Evolutionary conservation across 2,329 filamentous ascomycete genomes (phyloP).

Genomic region (Sordariomycetes sp.): DNA sequence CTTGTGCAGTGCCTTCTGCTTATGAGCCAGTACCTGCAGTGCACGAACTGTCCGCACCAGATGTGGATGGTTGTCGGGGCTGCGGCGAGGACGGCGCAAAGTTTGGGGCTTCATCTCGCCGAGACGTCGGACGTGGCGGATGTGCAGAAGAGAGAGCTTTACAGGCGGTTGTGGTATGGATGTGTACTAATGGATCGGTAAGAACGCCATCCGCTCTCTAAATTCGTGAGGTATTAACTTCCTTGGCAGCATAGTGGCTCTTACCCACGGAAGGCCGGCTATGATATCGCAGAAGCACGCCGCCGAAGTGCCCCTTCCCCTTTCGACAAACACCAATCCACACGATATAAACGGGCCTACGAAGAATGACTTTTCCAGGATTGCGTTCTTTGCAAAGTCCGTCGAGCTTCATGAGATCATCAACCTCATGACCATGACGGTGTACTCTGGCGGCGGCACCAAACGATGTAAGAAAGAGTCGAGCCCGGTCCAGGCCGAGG

Average conservation of each 20-base stretch:
- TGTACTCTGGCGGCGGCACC: slow-evolving; percentile 13
- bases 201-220: not conserved
- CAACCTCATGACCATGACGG: slow-evolving; percentile 16
- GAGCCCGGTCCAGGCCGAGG: slow-evolving; percentile 4
- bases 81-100: slow-evolving; percentile 34
- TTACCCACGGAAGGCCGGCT: slow-evolving; percentile 22
- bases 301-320: slow-evolving; percentile 16
- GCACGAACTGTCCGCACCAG: slow-evolving; percentile 33
- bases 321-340: not conserved
- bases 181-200: slow-evolving; percentile 27
- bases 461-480: slow-evolving; percentile 1
- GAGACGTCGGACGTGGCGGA: slow-evolving; percentile 19
- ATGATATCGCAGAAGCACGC: slow-evolving; percentile 19
- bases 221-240: not conserved
- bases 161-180: slow-evolving; percentile 22
- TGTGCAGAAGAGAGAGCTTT: slow-evolving; percentile 14
- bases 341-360: not conserved
- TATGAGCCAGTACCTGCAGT: slow-evolving; percentile 36
- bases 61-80: slow-evolving; percentile 37
- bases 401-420: slow-evolving; percentile 25
- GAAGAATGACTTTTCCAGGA: slow-evolving; percentile 6
- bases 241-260: slow-evolving; percentile 18
- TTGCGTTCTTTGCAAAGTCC: slow-evolving; percentile 22
- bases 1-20: slow-evolving; percentile 34
- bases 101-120: slow-evolving; percentile 30